Percentiles rank a stretch among this genome's conserved stretches.
phyloP scores from a whole-genome alignment of 176 grass and related monocot genomes.

The Bonia amplexicaulis region DNA sequence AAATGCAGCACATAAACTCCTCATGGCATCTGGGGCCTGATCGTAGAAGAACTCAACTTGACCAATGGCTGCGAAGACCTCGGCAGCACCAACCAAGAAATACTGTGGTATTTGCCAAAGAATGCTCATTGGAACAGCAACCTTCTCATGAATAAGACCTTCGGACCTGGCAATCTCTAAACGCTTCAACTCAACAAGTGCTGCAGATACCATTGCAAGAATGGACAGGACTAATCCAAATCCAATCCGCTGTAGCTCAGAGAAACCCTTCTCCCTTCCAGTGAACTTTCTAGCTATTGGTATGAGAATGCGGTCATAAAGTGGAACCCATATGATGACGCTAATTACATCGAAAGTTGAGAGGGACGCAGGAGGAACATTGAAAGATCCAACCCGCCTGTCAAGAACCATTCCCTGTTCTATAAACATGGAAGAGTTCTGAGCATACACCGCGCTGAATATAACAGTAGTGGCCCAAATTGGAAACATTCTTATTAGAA shows the following conservation, averaged over 20 bases:
- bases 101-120: conserved; percentile 91
- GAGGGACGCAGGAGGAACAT: conserved; percentile 72
- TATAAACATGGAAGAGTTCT: conserved; percentile 78
- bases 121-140: conserved; percentile 65
- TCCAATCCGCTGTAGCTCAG: conserved; percentile 71
- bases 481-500: conserved; percentile 77
- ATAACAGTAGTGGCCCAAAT: conserved; percentile 77
- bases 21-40: conserved; percentile 78
- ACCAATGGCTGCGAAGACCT: conserved; percentile 80
- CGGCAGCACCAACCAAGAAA: conserved; percentile 58
- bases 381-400: conserved; percentile 59
- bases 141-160: conserved; percentile 52
- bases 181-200: conserved; percentile 64
- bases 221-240: conserved; percentile 77
- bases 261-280: conserved; percentile 68
- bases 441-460: conserved; percentile 75
- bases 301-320: conserved; percentile 69
- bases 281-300: conserved; percentile 67
- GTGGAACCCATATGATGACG: conserved; percentile 64
- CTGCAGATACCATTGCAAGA: conserved; percentile 62
- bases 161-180: conserved; percentile 53
- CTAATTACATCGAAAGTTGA: conserved; percentile 78
- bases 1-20: conserved; percentile 70
- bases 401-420: conserved; percentile 95
- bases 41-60: conserved; percentile 77